Evolutionary conservation across 2,329 filamentous ascomycete genomes (phyloP).

Genomic region (Achaetomium macrosporum): DNA sequence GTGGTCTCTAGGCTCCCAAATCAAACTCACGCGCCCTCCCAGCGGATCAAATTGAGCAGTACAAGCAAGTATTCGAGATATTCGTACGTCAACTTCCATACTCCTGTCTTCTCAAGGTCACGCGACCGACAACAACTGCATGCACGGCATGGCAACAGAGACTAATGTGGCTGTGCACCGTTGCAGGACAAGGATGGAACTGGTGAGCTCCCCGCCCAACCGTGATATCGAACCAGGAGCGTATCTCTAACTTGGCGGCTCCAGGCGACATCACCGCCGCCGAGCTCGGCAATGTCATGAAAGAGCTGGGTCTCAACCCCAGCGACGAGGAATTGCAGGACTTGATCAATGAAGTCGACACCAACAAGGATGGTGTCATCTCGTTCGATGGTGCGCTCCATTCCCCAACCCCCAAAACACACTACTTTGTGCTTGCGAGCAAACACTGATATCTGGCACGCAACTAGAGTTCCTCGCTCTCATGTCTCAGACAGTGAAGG

Average conservation of each 20-base stretch:
- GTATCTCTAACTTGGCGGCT: no score
- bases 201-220: constrained; percentile 36
- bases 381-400: constrained; percentile 51
- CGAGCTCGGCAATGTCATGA: constrained; percentile 59
- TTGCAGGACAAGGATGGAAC: constrained; percentile 52
- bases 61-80: constrained; percentile 24
- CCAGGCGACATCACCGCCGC: constrained; percentile 58
- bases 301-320: constrained; percentile 57
- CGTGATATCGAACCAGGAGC: background rate
- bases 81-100: constrained; percentile 21
- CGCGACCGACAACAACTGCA: background rate
- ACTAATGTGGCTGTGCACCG: constrained; percentile 11
- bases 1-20: background rate
- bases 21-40: constrained; percentile 1
- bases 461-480: constrained; percentile 56
- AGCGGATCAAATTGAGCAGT: constrained; percentile 21
- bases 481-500: constrained; percentile 59
- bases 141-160: background rate
- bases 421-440: background rate
- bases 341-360: constrained; percentile 62
- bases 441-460: background rate
- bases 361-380: constrained; percentile 60
- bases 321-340: constrained; percentile 58
- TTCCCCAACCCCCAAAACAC: no score
- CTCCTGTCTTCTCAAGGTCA: background rate